Evolutionary conservation across 2,329 filamentous ascomycete genomes (phyloP).

Genomic region (Trichophyton simii): DNA sequence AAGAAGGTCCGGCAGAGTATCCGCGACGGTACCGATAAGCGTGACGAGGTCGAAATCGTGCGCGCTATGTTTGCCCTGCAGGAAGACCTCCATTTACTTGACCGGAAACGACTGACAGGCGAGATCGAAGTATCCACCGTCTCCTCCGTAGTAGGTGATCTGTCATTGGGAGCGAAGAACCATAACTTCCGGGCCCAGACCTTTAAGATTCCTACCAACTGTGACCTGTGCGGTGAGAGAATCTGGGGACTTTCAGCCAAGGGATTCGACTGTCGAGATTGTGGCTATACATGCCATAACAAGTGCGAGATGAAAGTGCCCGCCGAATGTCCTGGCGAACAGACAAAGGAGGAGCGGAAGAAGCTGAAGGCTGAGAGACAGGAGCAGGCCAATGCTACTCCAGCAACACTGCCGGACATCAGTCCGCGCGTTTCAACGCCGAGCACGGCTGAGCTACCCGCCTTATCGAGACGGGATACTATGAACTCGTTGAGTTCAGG

Average conservation of each 20-base stretch:
- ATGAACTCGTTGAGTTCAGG: conserved; percentile 84
- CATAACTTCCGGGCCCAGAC: conserved; percentile 99
- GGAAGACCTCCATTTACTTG: conserved; percentile 71
- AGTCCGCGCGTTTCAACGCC: conserved; percentile 20
- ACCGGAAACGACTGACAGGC: conserved; percentile 70
- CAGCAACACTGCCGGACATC: conserved; percentile 20
- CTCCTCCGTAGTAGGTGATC: conserved; percentile 77
- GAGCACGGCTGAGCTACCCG: conserved; percentile 48
- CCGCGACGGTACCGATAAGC: conserved; percentile 71
- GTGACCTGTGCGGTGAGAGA: conserved; percentile 87
- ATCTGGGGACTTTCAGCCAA: conserved; percentile 97
- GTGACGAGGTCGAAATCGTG: conserved; percentile 78
- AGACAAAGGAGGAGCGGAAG: conserved; percentile 89
- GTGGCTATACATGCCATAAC: conserved; percentile 94
- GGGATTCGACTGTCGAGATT: conserved; percentile 90
- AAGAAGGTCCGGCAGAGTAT: conserved; percentile 63
- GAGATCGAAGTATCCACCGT: conserved; percentile 92
- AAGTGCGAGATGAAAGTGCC: conserved; percentile 99
- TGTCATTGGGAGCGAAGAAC: conserved; percentile 82
- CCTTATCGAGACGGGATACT: conserved; percentile 67
- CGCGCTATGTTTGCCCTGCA: conserved; percentile 71
- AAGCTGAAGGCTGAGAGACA: conserved; percentile 80
- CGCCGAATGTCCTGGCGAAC: conserved; percentile 85
- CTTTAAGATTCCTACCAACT: conserved; percentile 98
- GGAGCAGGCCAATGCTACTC: conserved; percentile 54